Conservation (phyloP, 805 yeast genomes). For the Saccharomycopsis sp. region DNA sequence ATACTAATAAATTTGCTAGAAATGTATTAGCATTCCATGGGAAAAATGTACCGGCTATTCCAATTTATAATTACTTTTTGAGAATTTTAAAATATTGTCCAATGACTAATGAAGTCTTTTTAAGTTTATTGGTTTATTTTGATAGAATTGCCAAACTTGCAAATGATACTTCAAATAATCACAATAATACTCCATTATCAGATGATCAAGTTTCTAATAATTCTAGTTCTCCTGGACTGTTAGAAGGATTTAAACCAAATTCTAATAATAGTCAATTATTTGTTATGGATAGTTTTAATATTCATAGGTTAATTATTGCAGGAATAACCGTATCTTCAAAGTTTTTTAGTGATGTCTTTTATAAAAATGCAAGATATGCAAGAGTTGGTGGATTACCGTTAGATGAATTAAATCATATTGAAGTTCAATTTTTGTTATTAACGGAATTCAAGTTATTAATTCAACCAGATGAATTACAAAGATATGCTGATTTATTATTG, state of each 20-base stretch:
- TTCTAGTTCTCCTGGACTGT: conserved; percentile 10
- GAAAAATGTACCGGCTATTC: conserved; percentile 90
- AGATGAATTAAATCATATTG: conserved; percentile 87
- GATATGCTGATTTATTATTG: conserved; percentile 77
- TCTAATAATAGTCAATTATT: conserved; percentile 46
- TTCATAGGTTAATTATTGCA: conserved; percentile 86
- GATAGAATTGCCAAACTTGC: conserved; percentile 88
- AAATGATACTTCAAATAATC: no score
- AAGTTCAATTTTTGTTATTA: conserved; percentile 74
- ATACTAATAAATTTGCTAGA: conserved; percentile 40
- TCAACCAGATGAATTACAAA: conserved; percentile 80
- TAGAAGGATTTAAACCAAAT: conserved; percentile 9
- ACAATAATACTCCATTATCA: not conserved
- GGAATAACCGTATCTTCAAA: conserved; percentile 94
- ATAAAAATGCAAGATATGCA: conserved; percentile 89
- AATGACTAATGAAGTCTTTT: conserved; percentile 93
- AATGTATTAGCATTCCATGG: conserved; percentile 90
- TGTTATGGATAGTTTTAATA: conserved; percentile 93
- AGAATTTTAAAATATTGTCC: conserved; percentile 96
- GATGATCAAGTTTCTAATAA: conserved; percentile 19
- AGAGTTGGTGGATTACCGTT: conserved; percentile 92
- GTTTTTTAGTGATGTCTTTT: conserved; percentile 88
- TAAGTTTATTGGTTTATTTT: conserved; percentile 83
- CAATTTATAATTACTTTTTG: conserved; percentile 77
- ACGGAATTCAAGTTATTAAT: conserved; percentile 83